A percentile compares a stretch with the other conserved stretches of the same genome.
Conservation (phyloP, 2,329 filamentous ascomycete species). For the Nannizziopsis arthrosporioides region DNA sequence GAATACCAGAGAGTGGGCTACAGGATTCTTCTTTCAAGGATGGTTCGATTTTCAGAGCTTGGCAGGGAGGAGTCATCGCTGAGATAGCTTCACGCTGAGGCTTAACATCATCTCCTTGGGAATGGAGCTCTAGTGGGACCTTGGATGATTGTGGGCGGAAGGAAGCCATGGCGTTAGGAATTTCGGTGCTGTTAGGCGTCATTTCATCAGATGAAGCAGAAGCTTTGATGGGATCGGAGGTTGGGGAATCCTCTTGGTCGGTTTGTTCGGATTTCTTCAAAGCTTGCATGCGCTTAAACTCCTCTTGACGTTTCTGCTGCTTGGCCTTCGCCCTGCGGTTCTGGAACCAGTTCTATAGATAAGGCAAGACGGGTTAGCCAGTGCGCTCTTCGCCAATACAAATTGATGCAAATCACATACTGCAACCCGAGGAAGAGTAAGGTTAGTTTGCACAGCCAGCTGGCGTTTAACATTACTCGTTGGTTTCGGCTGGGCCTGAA, state of each 20-base stretch:
- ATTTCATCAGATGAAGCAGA: slow-evolving; percentile 2
- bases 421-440: slow-evolving; percentile 39
- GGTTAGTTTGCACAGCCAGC: slow-evolving; percentile 38
- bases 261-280: slow-evolving; percentile 20
- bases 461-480: slow-evolving; percentile 41
- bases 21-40: too few species aligned
- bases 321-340: slow-evolving; percentile 43
- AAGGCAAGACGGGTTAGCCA: slow-evolving; percentile 4
- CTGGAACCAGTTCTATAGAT: slow-evolving; percentile 41
- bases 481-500: slow-evolving; percentile 40
- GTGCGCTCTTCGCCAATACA: not conserved
- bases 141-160: too few species aligned
- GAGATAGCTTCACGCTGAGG: too few species aligned
- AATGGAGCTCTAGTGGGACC: too few species aligned
- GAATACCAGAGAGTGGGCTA: too few species aligned
- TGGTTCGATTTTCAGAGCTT: too few species aligned
- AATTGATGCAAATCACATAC: slow-evolving; percentile 24
- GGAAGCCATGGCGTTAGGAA: too few species aligned
- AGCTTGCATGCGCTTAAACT: slow-evolving; percentile 37
- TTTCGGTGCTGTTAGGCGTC: not conserved
- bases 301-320: slow-evolving; percentile 40
- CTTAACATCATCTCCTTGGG: too few species aligned
- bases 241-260: slow-evolving; percentile 22
- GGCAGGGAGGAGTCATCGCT: too few species aligned
- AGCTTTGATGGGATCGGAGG: not conserved